Percentiles rank a stretch among this genome's conserved stretches.
Conservation (phyloP, 2,329 filamentous ascomycete genomes). For the Ceratocystis alfenasii region DNA sequence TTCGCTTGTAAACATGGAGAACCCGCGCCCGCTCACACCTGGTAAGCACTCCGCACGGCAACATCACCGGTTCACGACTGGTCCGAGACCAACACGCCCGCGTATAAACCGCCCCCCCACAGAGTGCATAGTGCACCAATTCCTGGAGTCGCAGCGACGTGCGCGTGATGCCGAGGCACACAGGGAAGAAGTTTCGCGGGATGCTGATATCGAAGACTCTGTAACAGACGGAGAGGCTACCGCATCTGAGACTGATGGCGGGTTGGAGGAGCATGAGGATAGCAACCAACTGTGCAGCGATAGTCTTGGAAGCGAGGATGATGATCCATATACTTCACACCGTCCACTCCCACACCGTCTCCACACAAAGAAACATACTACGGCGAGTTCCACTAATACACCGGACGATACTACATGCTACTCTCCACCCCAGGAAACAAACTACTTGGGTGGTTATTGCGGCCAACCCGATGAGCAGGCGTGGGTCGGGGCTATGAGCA, state of each 20-base stretch:
- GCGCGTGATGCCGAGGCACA: slow-evolving; percentile 24
- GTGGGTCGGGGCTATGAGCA: slow-evolving; percentile 41
- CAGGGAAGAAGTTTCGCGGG: slow-evolving; percentile 23
- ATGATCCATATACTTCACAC: neutral
- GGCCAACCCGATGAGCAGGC: slow-evolving; percentile 47
- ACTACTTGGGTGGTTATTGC: slow-evolving; percentile 15
- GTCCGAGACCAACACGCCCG: slow-evolving; percentile 22
- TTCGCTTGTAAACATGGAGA: slow-evolving; percentile 46
- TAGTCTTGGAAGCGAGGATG: neutral
- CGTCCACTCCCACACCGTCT: neutral
- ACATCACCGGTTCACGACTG: slow-evolving; percentile 10
- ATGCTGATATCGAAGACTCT: slow-evolving; percentile 27
- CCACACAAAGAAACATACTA: neutral
- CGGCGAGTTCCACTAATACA: neutral
- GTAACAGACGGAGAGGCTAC: slow-evolving; percentile 28
- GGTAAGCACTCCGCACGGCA: neutral
- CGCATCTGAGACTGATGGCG: slow-evolving; percentile 27
- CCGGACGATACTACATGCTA: no score
- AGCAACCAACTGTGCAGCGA: slow-evolving; percentile 25
- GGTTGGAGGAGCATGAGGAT: neutral
- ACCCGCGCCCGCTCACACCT: neutral
- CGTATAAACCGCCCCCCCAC: slow-evolving; percentile 30
- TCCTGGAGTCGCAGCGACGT: slow-evolving; percentile 46
- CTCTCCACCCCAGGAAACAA: no score
- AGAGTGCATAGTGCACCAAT: slow-evolving; percentile 54